Evolutionary conservation across 2,329 filamentous ascomycete species (phyloP).

Genomic region (Xylaria hypoxylon): DNA sequence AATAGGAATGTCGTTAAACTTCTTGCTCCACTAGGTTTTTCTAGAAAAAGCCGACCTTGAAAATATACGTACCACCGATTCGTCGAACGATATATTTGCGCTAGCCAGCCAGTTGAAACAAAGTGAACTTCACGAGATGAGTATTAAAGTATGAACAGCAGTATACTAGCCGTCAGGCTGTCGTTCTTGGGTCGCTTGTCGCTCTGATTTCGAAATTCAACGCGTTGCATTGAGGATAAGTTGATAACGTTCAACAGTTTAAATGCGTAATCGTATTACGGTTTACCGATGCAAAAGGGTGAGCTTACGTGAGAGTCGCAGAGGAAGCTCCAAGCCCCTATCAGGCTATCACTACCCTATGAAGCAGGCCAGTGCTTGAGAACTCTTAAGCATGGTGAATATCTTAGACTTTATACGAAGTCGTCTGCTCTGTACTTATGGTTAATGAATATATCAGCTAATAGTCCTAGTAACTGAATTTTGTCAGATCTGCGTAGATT

Average conservation of each 20-base stretch:
- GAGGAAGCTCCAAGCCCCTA: neutral
- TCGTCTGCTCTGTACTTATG: neutral
- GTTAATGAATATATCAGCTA: neutral
- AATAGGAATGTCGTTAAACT: constrained; percentile 8
- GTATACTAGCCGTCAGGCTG: too few relatives aligned
- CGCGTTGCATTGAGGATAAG: neutral
- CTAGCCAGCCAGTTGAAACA: neutral
- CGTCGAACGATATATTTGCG: neutral
- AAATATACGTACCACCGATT: too few relatives aligned
- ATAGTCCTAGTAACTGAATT: too few relatives aligned
- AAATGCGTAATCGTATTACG: neutral
- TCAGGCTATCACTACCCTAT: too few relatives aligned
- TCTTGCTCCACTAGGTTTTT: neutral
- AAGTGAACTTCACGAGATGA: neutral
- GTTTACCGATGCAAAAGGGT: neutral
- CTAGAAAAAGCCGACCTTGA: neutral
- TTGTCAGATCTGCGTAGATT: too few relatives aligned
- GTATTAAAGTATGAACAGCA: neutral
- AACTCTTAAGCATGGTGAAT: neutral
- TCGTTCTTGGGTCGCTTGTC: neutral
- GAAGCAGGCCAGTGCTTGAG: neutral
- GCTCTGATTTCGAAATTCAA: neutral
- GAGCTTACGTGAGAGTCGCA: constrained; percentile 6
- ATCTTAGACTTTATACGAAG: neutral
- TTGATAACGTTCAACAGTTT: neutral